Base-by-base conservation (phyloP, 768 basidiomycete species). In the Tulasnella sp. region DNA sequence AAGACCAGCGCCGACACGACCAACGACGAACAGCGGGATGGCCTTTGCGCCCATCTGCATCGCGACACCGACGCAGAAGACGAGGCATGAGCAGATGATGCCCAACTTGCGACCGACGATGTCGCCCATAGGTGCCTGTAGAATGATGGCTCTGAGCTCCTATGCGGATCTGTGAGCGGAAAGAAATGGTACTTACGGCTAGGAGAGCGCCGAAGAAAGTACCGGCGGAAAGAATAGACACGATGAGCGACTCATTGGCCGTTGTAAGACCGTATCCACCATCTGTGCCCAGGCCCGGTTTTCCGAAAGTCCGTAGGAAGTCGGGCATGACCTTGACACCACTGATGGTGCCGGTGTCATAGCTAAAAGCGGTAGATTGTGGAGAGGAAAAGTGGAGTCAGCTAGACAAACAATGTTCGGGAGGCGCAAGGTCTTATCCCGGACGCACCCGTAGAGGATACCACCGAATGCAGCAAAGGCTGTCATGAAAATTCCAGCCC, bases 321-420 rank as follows among this genome's bases (percentile, higher is more conserved):
- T 81, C 71, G 65, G 73, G 65, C 80, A 86, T 86, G 56, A 76
- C 80, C 56, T 79, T 81, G 70, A 89, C 76, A 71, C 89, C 90
- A 61, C 79, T 80, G 75, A 91, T 89, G 66, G 80, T 80, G 66
- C 90, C 90, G 56, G 89, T 88, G 71, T 92, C 89, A 70, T 88
- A 92, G 55, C 84, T 86, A 15, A 65, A 50, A 71, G 27, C 19
- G 52, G 41, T 30, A 29, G n/a, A n/a, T n/a, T n/a, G n/a, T 21
- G 13, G 17, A 26, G 24, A 24, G 30, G 17, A 26, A 24, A 38
- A 19, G 38, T 50, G 32, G 15, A 19, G 48, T 45, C 24, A 62
- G 42, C 15, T 32, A 15, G 7, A 27, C 29, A 48, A 29, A 38
- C 34, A 38, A 38, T 38, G 5, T 15, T 5, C 5, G 7, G 34